Evolutionary conservation across 352 stramenopile species (phyloP), one percentile per base, ranked within the genome.

Genomic region (Phytophthora pluvialis): DNA sequence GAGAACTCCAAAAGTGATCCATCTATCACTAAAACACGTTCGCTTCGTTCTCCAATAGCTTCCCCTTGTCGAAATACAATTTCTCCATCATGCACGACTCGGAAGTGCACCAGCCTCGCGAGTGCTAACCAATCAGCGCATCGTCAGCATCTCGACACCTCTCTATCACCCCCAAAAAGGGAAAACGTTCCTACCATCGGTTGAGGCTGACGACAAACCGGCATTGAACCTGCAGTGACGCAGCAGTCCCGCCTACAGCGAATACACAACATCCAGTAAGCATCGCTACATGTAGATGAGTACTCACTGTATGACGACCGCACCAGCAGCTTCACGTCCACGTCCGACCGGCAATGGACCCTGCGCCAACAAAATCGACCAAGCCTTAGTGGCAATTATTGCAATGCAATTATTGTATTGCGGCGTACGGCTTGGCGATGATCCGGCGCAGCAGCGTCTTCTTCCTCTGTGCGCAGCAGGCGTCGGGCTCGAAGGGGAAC

Each of bases 281-380:
- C 21, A 21, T 21, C 21, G 21, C 21, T 21, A 21, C 21, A 21
- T 21, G 21, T 21, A 21, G 21, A 21, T 21, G 21, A 21, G 21
- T 2, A 21, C 21, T 21, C 21, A 21, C 21, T 21, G 21, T 21
- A 21, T 21, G 15, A 4, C 40, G 28, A 43, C 10, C 56, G 28
- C 52, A 87, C 75, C 54, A 87, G 40, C 7, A 87, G 51, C 56
- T 85, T 87, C 33, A 85, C 53, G 53, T 84, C 78, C 15, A 83
- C 36, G n/a, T 85, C 75, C 3, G 67, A 75, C 26, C 78, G 67
- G 28, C 73, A 70, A 33, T 81, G 61, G 38, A 81, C 73, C 11
- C 75, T 87, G 29, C 7, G 32, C 16, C 48, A 36, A 18, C 7
- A 13, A 25, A 11, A 6, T 18, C 15, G 13, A 33, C 25, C 4